A percentile compares a stretch with the other conserved stretches of the same genome.
Evolutionary conservation across 495 filamentous ascomycete species (phyloP).

Genomic region (Sabuloglossum arenarium): DNA sequence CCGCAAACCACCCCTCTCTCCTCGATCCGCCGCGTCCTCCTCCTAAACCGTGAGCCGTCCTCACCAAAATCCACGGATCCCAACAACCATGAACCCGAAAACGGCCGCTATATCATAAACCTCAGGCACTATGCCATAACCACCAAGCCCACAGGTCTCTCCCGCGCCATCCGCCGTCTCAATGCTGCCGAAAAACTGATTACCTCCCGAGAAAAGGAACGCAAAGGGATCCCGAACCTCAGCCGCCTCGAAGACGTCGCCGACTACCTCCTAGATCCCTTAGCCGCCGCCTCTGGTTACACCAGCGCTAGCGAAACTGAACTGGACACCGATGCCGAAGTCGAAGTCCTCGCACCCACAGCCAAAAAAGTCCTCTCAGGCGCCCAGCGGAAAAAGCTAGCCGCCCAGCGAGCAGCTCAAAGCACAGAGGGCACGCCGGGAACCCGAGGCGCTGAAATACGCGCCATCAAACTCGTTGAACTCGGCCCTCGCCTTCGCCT

Average conservation of each 20-base stretch:
- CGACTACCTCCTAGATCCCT: conserved; percentile 75
- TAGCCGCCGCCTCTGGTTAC: conserved; percentile 58
- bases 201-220: conserved; percentile 29
- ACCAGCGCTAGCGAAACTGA: conserved; percentile 86
- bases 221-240: conserved; percentile 66
- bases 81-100: conserved; percentile 11
- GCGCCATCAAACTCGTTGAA: conserved; percentile 78
- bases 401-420: conserved; percentile 15
- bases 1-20: conserved; percentile 73
- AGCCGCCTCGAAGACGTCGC: conserved; percentile 82
- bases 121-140: conserved; percentile 89
- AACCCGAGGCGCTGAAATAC: conserved; percentile 40
- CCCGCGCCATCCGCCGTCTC: conserved; percentile 66
- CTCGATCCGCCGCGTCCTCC: conserved; percentile 71
- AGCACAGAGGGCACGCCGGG: conserved; percentile 6
- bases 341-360: conserved; percentile 63
- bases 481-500: conserved; percentile 78
- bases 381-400: conserved; percentile 16
- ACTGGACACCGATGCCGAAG: conserved; percentile 82
- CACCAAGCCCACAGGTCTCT: conserved; percentile 66
- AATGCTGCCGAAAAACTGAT: conserved; percentile 32
- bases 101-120: conserved; percentile 62
- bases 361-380: conserved; percentile 38
- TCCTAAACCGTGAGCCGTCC: conserved; percentile 58
- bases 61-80: conserved; percentile 6